These are phyloP conservation scores for Baeospora myosura DNA, from an alignment of 1,284 basidiomycete species.

Conservation along the genomic window DNA sequence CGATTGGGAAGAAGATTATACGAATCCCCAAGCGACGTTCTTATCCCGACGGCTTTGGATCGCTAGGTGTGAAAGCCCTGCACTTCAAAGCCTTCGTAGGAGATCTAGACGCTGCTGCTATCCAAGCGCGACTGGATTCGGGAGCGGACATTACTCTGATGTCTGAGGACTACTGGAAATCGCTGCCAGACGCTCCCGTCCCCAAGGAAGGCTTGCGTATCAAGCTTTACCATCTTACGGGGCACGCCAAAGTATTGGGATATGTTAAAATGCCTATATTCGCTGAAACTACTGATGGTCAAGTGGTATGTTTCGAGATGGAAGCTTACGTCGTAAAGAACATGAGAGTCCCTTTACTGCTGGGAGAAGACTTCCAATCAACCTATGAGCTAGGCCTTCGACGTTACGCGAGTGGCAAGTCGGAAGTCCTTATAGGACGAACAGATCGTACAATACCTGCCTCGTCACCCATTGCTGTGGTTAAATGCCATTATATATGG, in stretches of 20 bases:
- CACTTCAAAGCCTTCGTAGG: background rate
- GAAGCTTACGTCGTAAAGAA: slow-evolving; percentile 23
- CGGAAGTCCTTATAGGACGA: no score
- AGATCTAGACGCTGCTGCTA: background rate
- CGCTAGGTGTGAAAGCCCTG: background rate
- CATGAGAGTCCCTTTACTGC: slow-evolving; percentile 19
- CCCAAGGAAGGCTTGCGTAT: slow-evolving; percentile 11
- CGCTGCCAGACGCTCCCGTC: slow-evolving; percentile 1
- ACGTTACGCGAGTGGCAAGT: no score
- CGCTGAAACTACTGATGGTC: slow-evolving; percentile 2
- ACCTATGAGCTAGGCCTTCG: slow-evolving; percentile 19
- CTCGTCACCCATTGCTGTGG: no score
- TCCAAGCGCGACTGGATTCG: slow-evolving; percentile 8
- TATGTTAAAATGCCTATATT: slow-evolving; percentile 10
- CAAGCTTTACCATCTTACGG: slow-evolving; percentile 15
- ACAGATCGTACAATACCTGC: no score
- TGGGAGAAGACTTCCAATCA: slow-evolving; percentile 23
- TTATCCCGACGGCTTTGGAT: background rate
- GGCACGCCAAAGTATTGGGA: slow-evolving; percentile 11
- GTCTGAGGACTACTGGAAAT: slow-evolving; percentile 10
- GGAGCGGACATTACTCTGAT: slow-evolving; percentile 14
- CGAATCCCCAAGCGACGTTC: background rate
- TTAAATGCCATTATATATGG: no score
- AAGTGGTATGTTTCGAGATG: slow-evolving; percentile 11
- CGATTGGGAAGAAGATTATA: background rate